Base-by-base conservation (phyloP, 208 protist genomes). In the Endotrypanum monterogeii region DNA sequence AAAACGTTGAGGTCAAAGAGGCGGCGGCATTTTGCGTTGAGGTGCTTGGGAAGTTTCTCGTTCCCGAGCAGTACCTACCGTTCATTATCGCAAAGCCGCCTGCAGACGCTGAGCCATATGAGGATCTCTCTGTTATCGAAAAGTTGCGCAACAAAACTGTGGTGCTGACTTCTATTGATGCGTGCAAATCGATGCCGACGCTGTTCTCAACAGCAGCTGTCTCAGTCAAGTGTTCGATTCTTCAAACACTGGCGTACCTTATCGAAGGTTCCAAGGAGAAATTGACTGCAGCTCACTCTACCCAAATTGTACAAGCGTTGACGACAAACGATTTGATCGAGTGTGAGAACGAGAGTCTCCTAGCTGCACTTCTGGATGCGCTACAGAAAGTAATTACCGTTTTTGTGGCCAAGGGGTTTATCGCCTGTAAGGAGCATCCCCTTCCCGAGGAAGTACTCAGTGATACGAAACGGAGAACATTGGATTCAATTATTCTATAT, bases 41-140 rank as follows among this genome's bases (percentile, higher is more conserved):
- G 76, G 72, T 97, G 52, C 61, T 97, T 12, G 90, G 89, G 30
- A 95, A 96, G 74, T 96, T 95, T 68, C 65, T 96, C n/a, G 93
- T 86, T 52, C 94, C 94, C n/a, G 86, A 90, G 25, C 91, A 97
- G 68, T 97, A 97, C 55, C 56, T 97, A 7, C 94, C 94, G 0
- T 94, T 97, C 83, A 66, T 97, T 14, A 94, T 92, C 41, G 77
- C 87, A 16, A 87, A 90, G 61, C 73, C 74, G 16, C 23, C 54
- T 25, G 73, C 57, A 25, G 37, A 54, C 52, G 60, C 35, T 20
- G 57, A 78, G 14, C 62, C 67, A 44, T 81, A 89, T 14, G 87
- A 89, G 39, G 82, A 87, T 30, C 44, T 32, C 28, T 44, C 74
- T 51, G 35, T 82, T 25, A 67, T 93, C 7, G 32, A 90, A 76